A percentile compares a stretch with the other conserved stretches of the same genome.
These are phyloP conservation scores for Penicillium nucicola DNA, from an alignment of 495 filamentous ascomycete genomes.

Conservation along the genomic window DNA sequence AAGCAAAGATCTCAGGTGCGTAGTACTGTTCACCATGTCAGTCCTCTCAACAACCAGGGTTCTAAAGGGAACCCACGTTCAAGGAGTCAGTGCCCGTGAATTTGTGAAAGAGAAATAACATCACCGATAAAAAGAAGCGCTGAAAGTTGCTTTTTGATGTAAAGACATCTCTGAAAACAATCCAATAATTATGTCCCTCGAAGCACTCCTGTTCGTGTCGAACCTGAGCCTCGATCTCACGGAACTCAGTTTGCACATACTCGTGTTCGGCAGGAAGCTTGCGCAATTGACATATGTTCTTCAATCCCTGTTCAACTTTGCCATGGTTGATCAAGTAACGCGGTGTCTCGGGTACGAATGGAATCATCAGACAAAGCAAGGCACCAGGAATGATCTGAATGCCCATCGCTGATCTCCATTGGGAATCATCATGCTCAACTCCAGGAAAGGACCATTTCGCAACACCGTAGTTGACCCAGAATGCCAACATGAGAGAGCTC, in stretches of 20 bases:
- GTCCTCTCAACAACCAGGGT: too few relatives aligned
- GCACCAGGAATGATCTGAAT: constrained; percentile 47
- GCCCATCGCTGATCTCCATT: constrained; percentile 45
- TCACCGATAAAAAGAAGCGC: constrained; percentile 28
- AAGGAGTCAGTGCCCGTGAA: constrained; percentile 40
- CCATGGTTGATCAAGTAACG: constrained; percentile 51
- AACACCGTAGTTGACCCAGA: constrained; percentile 26
- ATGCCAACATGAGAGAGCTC: constrained; percentile 23
- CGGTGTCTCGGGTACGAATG: constrained; percentile 51
- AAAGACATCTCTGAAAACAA: constrained; percentile 25
- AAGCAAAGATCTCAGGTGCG: constrained; percentile 39
- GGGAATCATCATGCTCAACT: constrained; percentile 29
- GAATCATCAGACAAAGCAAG: constrained; percentile 57
- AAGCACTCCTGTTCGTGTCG: constrained; percentile 24
- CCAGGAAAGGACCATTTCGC: constrained; percentile 19
- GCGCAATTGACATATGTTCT: constrained; percentile 55
- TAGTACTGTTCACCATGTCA: constrained; percentile 27
- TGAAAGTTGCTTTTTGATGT: constrained; percentile 19
- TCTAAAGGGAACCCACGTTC: constrained; percentile 11
- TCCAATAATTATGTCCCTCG: constrained; percentile 23
- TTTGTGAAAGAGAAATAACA: constrained; percentile 41
- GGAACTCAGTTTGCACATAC: constrained; percentile 49
- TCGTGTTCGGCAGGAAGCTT: constrained; percentile 53
- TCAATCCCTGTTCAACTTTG: constrained; percentile 45
- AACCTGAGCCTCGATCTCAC: constrained; percentile 25